Percentiles rank a stretch among this genome's conserved stretches.
Evolutionary conservation across 352 stramenopile species (phyloP).

Genomic region (Phytophthora syringae): DNA sequence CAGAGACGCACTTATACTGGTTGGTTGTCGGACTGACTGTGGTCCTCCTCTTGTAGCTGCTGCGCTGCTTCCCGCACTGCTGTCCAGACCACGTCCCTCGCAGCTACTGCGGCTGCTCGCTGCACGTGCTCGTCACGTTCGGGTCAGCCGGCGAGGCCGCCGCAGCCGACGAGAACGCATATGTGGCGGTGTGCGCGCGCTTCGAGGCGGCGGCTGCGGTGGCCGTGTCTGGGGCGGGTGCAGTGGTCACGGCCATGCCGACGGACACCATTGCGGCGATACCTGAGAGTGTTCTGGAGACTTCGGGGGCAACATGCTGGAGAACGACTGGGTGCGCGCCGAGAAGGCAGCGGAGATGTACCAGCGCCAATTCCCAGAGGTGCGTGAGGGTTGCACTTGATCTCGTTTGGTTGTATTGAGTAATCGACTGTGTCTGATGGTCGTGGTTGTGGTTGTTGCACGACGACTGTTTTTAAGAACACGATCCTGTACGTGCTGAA

Average conservation of each 20-base stretch:
- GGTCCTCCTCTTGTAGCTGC: conserved; percentile 9
- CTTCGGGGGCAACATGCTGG: not conserved
- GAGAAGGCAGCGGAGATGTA: conserved; percentile 33
- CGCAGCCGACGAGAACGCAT: conserved; percentile 1
- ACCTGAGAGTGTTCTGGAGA: not conserved
- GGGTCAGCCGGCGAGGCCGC: not conserved
- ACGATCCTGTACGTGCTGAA: conserved; percentile 44
- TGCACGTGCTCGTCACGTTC: conserved; percentile 34
- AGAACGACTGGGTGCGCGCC: conserved; percentile 39
- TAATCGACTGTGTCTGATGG: too few relatives aligned
- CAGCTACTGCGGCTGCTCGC: conserved; percentile 43
- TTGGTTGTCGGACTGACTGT: not conserved
- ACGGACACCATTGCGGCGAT: conserved; percentile 7
- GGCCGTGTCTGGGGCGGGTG: not conserved
- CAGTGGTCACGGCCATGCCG: conserved; percentile 4
- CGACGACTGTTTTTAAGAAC: conserved; percentile 19
- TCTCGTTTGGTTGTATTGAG: too few relatives aligned
- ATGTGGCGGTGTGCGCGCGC: conserved; percentile 36
- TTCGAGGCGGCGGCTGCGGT: conserved; percentile 26
- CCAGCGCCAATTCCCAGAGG: conserved; percentile 29
- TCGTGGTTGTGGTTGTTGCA: too few relatives aligned
- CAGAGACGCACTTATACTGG: too few relatives aligned
- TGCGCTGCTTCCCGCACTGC: conserved; percentile 47
- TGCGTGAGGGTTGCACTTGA: conserved; percentile 2
- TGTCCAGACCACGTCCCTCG: conserved; percentile 35